Evolutionary conservation across 2,329 filamentous ascomycete genomes (phyloP).

Genomic region (Ceratocystis ficicola): DNA sequence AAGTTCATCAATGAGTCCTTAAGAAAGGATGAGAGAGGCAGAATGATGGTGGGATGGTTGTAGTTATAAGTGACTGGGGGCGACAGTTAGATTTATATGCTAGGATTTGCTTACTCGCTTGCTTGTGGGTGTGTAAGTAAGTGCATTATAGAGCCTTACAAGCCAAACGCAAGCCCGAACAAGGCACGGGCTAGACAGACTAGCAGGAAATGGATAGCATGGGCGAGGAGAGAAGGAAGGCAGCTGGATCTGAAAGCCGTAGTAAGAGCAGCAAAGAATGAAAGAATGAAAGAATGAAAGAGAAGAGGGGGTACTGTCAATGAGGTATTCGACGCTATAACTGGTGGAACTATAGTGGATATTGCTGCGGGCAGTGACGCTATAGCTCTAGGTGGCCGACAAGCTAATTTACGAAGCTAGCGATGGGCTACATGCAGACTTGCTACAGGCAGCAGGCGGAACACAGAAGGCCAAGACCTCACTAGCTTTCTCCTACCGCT

Average conservation of each 20-base stretch:
- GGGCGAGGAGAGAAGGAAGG: not conserved
- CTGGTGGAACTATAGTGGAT: not conserved
- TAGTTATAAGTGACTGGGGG: constrained; percentile 6
- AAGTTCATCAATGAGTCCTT: not conserved
- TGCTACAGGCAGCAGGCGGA: not conserved
- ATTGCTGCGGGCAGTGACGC: not conserved
- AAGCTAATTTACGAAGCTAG: not conserved
- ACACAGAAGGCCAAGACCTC: not conserved
- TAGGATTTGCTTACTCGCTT: not conserved
- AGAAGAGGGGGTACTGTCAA: not conserved
- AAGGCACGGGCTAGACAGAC: not conserved
- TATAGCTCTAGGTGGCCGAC: not conserved
- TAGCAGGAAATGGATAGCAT: not conserved
- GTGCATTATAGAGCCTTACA: not conserved
- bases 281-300: not conserved
- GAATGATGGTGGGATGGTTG: not conserved
- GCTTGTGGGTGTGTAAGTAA: not conserved
- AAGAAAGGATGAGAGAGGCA: constrained; percentile 3
- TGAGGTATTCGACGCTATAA: not conserved
- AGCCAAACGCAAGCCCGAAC: not conserved
- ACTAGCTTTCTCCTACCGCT: not conserved
- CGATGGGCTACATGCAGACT: not conserved
- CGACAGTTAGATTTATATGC: not conserved
- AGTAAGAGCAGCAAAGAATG: not conserved
- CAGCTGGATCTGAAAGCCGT: not conserved